Evolutionary conservation across 345 rosid genomes (phyloP).

Genomic region (Abelmoschus esculentus): DNA sequence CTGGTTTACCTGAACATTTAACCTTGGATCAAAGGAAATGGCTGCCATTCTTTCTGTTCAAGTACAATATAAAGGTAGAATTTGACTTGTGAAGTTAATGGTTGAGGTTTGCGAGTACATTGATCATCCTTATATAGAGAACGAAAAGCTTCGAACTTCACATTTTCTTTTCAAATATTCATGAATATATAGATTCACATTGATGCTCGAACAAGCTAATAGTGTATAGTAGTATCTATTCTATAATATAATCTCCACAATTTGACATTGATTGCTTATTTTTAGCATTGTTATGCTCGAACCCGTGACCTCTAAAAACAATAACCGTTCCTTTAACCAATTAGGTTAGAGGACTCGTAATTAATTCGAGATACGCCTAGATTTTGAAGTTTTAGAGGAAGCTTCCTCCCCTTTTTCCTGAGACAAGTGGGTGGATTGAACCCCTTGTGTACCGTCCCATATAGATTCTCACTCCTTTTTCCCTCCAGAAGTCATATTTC

Average conservation of each 20-base stretch:
- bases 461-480: conserved; percentile 4
- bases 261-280: too few relatives aligned
- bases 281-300: too few relatives aligned
- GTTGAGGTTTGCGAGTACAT: not conserved
- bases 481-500: too few relatives aligned
- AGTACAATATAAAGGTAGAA: not conserved
- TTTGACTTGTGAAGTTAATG: not conserved
- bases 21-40: conserved; percentile 26
- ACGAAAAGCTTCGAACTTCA: not conserved
- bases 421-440: conserved; percentile 8
- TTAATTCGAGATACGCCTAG: not conserved
- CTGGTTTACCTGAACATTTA: conserved; percentile 23
- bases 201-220: too few relatives aligned
- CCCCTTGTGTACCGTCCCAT: not conserved
- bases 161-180: not conserved
- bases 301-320: too few relatives aligned
- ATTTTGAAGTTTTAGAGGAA: not conserved
- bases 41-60: conserved; percentile 36
- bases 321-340: too few relatives aligned
- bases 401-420: not conserved
- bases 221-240: too few relatives aligned
- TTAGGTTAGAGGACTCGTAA: too few relatives aligned
- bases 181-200: too few relatives aligned
- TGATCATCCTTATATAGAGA: not conserved
- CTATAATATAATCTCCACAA: too few relatives aligned